These are phyloP conservation scores for Hypsizygus marmoreus DNA, from an alignment of 768 basidiomycete genomes.

Conservation along the genomic window DNA sequence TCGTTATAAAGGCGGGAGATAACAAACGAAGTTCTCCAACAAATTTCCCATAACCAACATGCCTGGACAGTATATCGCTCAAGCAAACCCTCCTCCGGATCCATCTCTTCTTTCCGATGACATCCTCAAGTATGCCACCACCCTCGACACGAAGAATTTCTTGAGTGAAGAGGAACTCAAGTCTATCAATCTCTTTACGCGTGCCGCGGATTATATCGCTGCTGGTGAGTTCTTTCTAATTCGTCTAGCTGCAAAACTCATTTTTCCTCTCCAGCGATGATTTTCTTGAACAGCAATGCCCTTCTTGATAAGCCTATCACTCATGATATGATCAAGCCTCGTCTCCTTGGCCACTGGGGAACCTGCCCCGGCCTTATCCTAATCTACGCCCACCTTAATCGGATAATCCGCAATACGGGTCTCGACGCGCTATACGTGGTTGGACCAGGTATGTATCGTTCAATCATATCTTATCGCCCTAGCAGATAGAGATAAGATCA, in stretches of 20 bases:
- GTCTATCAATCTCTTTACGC: conserved; percentile 53
- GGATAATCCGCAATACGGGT: conserved; percentile 59
- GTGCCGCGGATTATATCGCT: conserved; percentile 70
- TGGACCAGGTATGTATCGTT: conserved; percentile 58
- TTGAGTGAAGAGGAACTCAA: conserved; percentile 53
- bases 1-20: too few relatives aligned
- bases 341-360: conserved; percentile 84
- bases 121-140: conserved; percentile 49
- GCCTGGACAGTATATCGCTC: conserved; percentile 59
- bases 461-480: too few relatives aligned
- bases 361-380: conserved; percentile 79
- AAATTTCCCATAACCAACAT: conserved; percentile 32
- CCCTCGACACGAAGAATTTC: conserved; percentile 46
- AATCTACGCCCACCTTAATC: conserved; percentile 70
- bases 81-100: conserved; percentile 71
- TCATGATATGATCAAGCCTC: conserved; percentile 74
- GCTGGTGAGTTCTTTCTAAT: conserved; percentile 49
- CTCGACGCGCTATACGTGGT: conserved; percentile 75
- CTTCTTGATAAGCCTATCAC: conserved; percentile 61
- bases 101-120: conserved; percentile 65
- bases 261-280: conserved; percentile 60
- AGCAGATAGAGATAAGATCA: too few relatives aligned
- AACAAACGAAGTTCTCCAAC: too few relatives aligned
- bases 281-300: conserved; percentile 76
- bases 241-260: background rate